A percentile compares a stretch with the other conserved stretches of the same genome.
These are phyloP conservation scores for Zymoseptoria brevis DNA, from an alignment of 2,329 filamentous ascomycete species.

Conservation along the genomic window DNA sequence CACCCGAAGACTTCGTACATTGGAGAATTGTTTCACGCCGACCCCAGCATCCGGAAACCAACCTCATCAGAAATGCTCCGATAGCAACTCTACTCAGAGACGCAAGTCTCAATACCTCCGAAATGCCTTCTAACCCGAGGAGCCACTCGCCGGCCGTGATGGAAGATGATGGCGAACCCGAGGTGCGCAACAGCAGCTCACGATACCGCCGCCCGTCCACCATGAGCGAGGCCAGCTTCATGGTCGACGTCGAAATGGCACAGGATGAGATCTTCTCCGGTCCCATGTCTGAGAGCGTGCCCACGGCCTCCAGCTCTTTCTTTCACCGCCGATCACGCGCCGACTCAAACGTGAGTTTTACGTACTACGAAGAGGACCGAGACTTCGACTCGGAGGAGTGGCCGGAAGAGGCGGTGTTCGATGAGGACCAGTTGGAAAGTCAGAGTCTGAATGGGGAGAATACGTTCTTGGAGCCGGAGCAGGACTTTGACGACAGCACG, in stretches of 20 bases:
- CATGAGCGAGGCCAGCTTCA: constrained; percentile 58
- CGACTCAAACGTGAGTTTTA: constrained; percentile 81
- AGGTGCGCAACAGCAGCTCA: constrained; percentile 19
- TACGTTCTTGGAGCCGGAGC: constrained; percentile 27
- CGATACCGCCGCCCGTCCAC: constrained; percentile 60
- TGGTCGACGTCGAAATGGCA: constrained; percentile 97
- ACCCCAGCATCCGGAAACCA: background rate
- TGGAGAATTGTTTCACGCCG: background rate
- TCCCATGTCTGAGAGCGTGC: constrained; percentile 90
- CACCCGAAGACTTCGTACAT: background rate
- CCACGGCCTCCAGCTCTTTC: constrained; percentile 87
- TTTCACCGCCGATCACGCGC: constrained; percentile 72
- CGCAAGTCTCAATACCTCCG: constrained; percentile 3
- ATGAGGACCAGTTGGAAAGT: constrained; percentile 34
- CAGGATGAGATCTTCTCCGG: constrained; percentile 92
- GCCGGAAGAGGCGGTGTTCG: constrained; percentile 44
- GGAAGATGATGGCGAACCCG: constrained; percentile 17
- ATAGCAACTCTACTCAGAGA: constrained; percentile 2
- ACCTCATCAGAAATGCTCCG: background rate
- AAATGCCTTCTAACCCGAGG: constrained; percentile 7
- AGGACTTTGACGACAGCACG: constrained; percentile 20
- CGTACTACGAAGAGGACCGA: constrained; percentile 71
- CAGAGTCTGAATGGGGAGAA: constrained; percentile 34
- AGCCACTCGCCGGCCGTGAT: constrained; percentile 7
- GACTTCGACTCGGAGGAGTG: constrained; percentile 42